These are phyloP conservation scores for Taxillus chinensis DNA, from an alignment of 164 flowering plant genomes.

Conservation along the genomic window DNA sequence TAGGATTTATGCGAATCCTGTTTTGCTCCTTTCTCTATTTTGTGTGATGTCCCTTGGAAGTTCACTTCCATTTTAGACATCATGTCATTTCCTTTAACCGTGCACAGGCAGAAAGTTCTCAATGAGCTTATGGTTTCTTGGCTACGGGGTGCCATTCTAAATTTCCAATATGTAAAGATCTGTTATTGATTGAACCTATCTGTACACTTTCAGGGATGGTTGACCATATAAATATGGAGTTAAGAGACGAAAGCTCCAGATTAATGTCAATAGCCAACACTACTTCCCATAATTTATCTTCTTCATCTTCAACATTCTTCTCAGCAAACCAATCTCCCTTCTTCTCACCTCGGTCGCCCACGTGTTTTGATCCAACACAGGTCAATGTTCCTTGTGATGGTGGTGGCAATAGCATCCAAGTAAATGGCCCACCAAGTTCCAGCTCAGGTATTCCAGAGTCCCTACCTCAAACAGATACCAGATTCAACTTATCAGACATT, in stretches of 20 bases:
- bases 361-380: constrained; percentile 31
- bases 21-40: not conserved
- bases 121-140: not conserved
- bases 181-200: constrained; percentile 12
- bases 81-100: not conserved
- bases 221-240: constrained; percentile 43
- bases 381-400: constrained; percentile 27
- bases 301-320: constrained; percentile 80
- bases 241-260: constrained; percentile 53
- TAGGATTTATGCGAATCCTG: not conserved
- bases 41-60: not conserved
- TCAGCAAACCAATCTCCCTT: constrained; percentile 91
- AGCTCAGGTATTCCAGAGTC: constrained; percentile 21
- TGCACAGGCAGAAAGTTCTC: not conserved
- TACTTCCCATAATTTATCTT: constrained; percentile 62
- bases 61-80: not conserved
- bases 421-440: constrained; percentile 18
- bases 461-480: constrained; percentile 17
- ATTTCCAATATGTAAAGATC: not conserved
- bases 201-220: constrained; percentile 9
- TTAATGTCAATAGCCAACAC: constrained; percentile 33
- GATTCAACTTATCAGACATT: constrained; percentile 19
- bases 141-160: not conserved
- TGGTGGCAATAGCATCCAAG: not conserved
- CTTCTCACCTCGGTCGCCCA: constrained; percentile 79